Conservation (phyloP, 495 filamentous ascomycete species). For the Penicillium pancosmium region DNA sequence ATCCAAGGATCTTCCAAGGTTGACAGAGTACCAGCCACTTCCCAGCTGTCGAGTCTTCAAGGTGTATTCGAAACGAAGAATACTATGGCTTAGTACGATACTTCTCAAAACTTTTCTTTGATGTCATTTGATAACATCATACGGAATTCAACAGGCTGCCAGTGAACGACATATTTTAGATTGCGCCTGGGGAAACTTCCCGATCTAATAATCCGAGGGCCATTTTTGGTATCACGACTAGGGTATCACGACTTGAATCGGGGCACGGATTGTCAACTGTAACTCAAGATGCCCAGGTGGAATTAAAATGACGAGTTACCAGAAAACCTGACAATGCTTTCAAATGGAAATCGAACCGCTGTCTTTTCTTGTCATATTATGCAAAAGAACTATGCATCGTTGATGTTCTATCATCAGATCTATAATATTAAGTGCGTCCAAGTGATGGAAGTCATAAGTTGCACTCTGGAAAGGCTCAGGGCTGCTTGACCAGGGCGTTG, state of each 20-base stretch:
- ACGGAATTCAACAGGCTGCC: background rate
- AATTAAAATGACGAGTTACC: background rate
- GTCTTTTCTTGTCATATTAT: background rate
- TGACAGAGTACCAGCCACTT: too few relatives aligned
- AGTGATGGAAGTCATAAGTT: background rate
- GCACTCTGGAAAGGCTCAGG: conserved; percentile 11
- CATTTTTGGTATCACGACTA: background rate
- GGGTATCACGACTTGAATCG: background rate
- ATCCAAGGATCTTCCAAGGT: too few relatives aligned
- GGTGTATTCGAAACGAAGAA: too few relatives aligned
- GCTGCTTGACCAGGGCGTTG: conserved; percentile 68
- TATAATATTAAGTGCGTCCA: background rate
- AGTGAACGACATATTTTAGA: background rate
- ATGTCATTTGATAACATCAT: background rate
- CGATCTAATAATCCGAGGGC: background rate
- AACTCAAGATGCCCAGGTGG: too few relatives aligned
- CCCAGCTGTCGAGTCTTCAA: too few relatives aligned
- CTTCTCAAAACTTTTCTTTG: background rate
- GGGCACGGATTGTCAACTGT: background rate
- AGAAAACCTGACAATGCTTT: background rate
- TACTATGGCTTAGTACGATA: background rate
- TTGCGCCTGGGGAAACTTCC: background rate
- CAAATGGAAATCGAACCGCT: background rate
- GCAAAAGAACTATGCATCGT: background rate
- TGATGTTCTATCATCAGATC: background rate